phyloP scores from a whole-genome alignment of 345 rosid species.

The Microcos paniculata region DNA sequence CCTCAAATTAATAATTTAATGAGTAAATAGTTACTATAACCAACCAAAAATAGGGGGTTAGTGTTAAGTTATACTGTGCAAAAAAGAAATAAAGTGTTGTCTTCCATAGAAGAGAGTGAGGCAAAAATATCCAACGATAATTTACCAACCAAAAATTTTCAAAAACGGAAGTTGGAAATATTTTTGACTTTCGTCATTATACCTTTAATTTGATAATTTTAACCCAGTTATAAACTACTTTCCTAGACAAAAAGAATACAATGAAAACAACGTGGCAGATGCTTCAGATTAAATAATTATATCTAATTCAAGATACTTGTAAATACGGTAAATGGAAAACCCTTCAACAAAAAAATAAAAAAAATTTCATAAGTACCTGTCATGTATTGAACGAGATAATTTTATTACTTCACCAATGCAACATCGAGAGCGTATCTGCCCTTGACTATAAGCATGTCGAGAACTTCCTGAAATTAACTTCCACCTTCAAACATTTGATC shows the following conservation, averaged over 20 bases:
- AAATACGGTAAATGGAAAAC: too few relatives aligned
- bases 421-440: conserved; percentile 24
- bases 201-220: too few relatives aligned
- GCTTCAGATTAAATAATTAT: background rate
- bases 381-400: conserved; percentile 42
- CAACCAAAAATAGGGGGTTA: background rate
- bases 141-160: background rate
- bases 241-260: too few relatives aligned
- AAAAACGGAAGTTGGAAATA: background rate
- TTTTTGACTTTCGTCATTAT: background rate
- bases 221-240: too few relatives aligned
- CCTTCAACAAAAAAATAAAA: background rate
- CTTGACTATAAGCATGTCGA: conserved; percentile 29
- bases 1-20: background rate
- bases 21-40: background rate
- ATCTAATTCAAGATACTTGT: background rate
- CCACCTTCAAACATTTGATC: conserved; percentile 8
- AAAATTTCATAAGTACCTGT: conserved; percentile 44
- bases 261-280: too few relatives aligned
- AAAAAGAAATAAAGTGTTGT: background rate
- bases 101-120: background rate
- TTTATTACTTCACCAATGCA: conserved; percentile 76
- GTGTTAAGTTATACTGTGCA: background rate
- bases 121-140: background rate
- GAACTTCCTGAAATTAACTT: conserved; percentile 47